phyloP scores from a whole-genome alignment of 1,284 basidiomycete genomes.

The Sanguinoderma infundibulare region DNA sequence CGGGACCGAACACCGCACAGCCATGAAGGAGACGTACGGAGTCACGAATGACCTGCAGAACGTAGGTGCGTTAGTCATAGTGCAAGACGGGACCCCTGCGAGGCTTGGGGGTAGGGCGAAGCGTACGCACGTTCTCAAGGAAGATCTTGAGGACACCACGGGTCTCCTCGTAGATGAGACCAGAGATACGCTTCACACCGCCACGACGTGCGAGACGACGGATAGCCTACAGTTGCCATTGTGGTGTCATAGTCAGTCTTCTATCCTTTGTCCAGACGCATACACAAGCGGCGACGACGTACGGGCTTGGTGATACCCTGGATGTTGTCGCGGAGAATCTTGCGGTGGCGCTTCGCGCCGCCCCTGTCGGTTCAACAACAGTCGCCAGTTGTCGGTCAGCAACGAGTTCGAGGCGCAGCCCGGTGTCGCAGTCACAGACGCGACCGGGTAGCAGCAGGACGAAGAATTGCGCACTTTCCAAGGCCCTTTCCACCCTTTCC shows the following conservation, averaged over 20 bases:
- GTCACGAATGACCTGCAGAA: constrained; percentile 72
- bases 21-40: constrained; percentile 43
- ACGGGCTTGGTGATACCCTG: constrained; percentile 64
- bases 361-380: constrained; percentile 35
- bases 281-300: constrained; percentile 35
- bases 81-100: neutral
- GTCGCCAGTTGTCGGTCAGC: constrained; percentile 37
- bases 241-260: neutral
- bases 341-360: constrained; percentile 65
- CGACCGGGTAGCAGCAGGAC: neutral
- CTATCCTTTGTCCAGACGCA: constrained; percentile 30
- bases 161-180: constrained; percentile 83
- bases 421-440: neutral
- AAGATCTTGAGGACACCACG: constrained; percentile 88
- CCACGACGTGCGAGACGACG: constrained; percentile 87
- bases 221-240: constrained; percentile 57
- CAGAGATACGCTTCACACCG: constrained; percentile 85
- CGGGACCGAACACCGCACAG: neutral
- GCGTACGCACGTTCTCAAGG: constrained; percentile 55
- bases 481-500: constrained; percentile 62
- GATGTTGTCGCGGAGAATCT: constrained; percentile 73
- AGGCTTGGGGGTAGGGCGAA: neutral
- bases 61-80: constrained; percentile 8
- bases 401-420: neutral
- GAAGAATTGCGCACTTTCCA: constrained; percentile 31